A percentile compares a stretch with the other conserved stretches of the same genome.
Evolutionary conservation across 1,284 basidiomycete species (phyloP).

Genomic region (Microbotryum violaceum): DNA sequence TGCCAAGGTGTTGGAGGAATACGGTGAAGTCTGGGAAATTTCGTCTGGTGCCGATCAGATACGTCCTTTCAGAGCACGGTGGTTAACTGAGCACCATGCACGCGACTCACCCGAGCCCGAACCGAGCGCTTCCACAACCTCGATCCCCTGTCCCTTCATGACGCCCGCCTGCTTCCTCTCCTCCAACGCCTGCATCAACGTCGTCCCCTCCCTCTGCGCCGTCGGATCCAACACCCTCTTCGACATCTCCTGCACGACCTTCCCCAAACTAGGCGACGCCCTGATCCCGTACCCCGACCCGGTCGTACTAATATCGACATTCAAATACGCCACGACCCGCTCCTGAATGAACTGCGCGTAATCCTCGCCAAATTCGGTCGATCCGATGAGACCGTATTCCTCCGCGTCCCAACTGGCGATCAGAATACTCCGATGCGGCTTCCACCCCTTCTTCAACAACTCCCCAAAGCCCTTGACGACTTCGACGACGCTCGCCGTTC

Average conservation of each 20-base stretch:
- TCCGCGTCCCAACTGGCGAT: conserved; percentile 90
- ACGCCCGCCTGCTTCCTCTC: background rate
- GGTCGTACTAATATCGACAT: conserved; percentile 55
- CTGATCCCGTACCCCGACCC: conserved; percentile 56
- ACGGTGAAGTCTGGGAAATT: conserved; percentile 56
- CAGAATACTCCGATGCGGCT: conserved; percentile 77
- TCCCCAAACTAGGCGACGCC: conserved; percentile 69
- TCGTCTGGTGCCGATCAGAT: no score
- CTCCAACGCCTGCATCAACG: background rate
- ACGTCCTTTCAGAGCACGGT: no score
- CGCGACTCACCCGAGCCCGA: conserved; percentile 26
- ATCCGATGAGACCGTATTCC: conserved; percentile 55
- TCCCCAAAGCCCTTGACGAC: conserved; percentile 71
- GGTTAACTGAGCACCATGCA: no score
- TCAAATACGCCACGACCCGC: conserved; percentile 70
- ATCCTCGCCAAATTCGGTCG: conserved; percentile 44
- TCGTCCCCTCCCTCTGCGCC: conserved; percentile 5
- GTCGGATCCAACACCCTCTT: conserved; percentile 55
- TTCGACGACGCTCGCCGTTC: conserved; percentile 78
- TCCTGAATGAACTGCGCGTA: conserved; percentile 37
- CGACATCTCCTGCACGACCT: conserved; percentile 61
- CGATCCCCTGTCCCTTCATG: background rate
- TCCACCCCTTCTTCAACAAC: conserved; percentile 70
- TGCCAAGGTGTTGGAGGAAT: conserved; percentile 51
- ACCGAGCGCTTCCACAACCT: conserved; percentile 10